Conservation (phyloP, 345 rosid species). For the Anacardium occidentale region DNA sequence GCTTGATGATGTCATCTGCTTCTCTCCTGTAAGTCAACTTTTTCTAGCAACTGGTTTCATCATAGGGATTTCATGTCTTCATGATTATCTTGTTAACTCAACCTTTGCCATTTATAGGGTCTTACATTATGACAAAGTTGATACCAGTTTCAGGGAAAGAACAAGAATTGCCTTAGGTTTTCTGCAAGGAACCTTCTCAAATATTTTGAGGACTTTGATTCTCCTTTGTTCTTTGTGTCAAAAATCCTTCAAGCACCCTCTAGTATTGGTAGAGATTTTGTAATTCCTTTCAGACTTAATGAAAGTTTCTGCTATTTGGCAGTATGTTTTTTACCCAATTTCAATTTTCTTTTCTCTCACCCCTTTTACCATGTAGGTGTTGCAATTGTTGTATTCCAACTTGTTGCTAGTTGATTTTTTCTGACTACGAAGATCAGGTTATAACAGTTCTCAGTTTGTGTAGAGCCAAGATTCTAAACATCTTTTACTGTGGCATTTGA, state of each 20-base stretch:
- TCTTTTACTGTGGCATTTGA: neutral
- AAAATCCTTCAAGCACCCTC: neutral
- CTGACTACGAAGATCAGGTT: neutral
- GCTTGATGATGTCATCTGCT: constrained; percentile 50
- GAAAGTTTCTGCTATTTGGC: constrained; percentile 1
- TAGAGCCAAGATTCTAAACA: neutral
- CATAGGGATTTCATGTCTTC: constrained; percentile 40
- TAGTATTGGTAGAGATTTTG: constrained; percentile 13
- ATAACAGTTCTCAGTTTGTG: neutral
- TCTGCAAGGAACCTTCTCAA: constrained; percentile 11
- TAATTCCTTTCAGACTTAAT: constrained; percentile 11
- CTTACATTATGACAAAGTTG: constrained; percentile 24
- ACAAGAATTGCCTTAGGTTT: constrained; percentile 27
- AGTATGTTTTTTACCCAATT: neutral
- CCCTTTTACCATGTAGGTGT: neutral
- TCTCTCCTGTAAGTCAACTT: constrained; percentile 47
- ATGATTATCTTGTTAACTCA: constrained; percentile 27
- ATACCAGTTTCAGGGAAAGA: constrained; percentile 19
- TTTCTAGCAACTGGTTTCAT: constrained; percentile 43
- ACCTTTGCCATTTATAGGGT: constrained; percentile 36
- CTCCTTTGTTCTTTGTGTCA: neutral
- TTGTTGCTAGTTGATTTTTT: neutral
- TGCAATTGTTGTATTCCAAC: neutral
- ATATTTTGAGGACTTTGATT: constrained; percentile 3
- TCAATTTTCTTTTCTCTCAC: neutral